phyloP scores from a whole-genome alignment of 2,329 filamentous ascomycete species.

The Byssothecium circinans region DNA sequence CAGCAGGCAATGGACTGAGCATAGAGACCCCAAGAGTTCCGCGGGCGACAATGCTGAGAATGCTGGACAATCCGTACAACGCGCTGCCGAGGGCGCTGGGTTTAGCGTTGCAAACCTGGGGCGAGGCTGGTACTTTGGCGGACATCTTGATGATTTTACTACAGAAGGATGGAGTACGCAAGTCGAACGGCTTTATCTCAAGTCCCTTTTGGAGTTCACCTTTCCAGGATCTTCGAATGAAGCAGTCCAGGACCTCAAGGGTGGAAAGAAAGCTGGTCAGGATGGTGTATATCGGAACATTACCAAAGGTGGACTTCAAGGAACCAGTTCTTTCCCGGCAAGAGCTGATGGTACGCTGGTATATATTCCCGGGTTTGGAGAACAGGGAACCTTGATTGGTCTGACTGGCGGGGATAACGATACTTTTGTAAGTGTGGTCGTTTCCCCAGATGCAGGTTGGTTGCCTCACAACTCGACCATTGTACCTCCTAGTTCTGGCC shows the following conservation, averaged over 20 bases:
- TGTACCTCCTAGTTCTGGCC: too few species aligned
- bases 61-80: slow-evolving; percentile 61
- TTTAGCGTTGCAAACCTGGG: slow-evolving; percentile 70
- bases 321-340: slow-evolving; percentile 67
- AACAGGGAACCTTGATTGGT: slow-evolving; percentile 74
- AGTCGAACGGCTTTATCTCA: slow-evolving; percentile 67
- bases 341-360: slow-evolving; percentile 73
- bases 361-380: slow-evolving; percentile 75
- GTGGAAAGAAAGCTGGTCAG: slow-evolving; percentile 58
- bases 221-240: slow-evolving; percentile 70
- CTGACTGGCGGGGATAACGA: slow-evolving; percentile 72
- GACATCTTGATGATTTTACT: slow-evolving; percentile 68
- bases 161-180: slow-evolving; percentile 69
- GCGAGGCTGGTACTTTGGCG: slow-evolving; percentile 77
- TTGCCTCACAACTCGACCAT: too few species aligned
- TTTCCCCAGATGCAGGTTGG: neutral
- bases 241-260: slow-evolving; percentile 59
- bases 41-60: slow-evolving; percentile 64
- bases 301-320: slow-evolving; percentile 69
- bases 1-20: slow-evolving; percentile 63
- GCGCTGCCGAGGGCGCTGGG: slow-evolving; percentile 73
- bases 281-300: slow-evolving; percentile 73
- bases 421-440: slow-evolving; percentile 62
- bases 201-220: slow-evolving; percentile 74
- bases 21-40: slow-evolving; percentile 62